Percentiles rank a stretch among this genome's conserved stretches.
Evolutionary conservation across 768 basidiomycete species (phyloP).

Genomic region (Collybia sp.): DNA sequence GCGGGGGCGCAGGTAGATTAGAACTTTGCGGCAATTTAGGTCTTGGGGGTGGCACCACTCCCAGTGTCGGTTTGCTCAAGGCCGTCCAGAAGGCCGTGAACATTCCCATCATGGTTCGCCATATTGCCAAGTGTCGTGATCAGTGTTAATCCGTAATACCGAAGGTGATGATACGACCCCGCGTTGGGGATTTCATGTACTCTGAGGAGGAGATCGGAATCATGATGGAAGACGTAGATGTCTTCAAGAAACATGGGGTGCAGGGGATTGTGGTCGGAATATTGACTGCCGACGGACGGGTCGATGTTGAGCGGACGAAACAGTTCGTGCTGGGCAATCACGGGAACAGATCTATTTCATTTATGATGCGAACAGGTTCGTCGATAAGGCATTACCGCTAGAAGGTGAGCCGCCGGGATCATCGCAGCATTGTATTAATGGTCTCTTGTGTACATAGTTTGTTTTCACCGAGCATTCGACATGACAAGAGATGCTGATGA

Average conservation of each 20-base stretch:
- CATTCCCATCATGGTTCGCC: slow-evolving; percentile 63
- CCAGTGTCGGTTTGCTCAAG: slow-evolving; percentile 69
- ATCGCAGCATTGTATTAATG: too few species aligned
- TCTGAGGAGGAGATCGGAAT: slow-evolving; percentile 58
- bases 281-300: slow-evolving; percentile 48
- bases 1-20: slow-evolving; percentile 70
- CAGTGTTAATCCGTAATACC: slow-evolving; percentile 5
- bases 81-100: slow-evolving; percentile 45
- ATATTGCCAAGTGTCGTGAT: slow-evolving; percentile 1
- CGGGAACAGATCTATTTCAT: not conserved
- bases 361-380: not conserved
- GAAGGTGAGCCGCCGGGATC: slow-evolving; percentile 45
- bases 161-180: slow-evolving; percentile 78
- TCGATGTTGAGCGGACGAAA: slow-evolving; percentile 57
- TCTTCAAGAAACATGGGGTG: slow-evolving; percentile 53
- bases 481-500: slow-evolving; percentile 53
- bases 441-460: slow-evolving; percentile 37
- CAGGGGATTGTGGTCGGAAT: slow-evolving; percentile 67
- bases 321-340: slow-evolving; percentile 29
- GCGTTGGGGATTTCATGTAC: slow-evolving; percentile 78
- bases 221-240: slow-evolving; percentile 69
- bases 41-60: slow-evolving; percentile 78
- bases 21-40: slow-evolving; percentile 71
- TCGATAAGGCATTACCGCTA: slow-evolving; percentile 52
- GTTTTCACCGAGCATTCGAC: slow-evolving; percentile 79